Base-by-base conservation (phyloP, 495 filamentous ascomycete genomes). In the Trichoderma parareesei region DNA sequence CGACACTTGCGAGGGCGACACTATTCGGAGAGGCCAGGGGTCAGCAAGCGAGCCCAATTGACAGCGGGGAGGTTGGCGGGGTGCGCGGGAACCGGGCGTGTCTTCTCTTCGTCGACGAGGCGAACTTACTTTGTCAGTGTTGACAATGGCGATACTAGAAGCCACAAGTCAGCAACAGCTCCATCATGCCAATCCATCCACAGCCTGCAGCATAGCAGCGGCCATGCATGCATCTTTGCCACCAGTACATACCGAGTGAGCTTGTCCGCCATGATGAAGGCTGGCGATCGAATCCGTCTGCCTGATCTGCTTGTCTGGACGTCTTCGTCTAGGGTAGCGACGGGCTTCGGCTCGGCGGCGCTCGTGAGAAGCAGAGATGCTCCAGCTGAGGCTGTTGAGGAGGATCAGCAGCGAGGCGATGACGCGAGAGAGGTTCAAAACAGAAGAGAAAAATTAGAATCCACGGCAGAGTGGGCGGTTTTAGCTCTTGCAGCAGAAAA, bases 91-190 rank as follows among this genome's bases (percentile, higher is more conserved):
- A 35, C 11, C 20, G 2, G 78, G 71, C 63, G 72, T 2, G 6
- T 27, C 27, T 27, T 27, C 27, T 27, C 27, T 27, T 27, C 27
- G 27, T 27, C 27, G 27, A 27, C 27, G 27, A 27, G 27, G 27
- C 27, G 27, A 27, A 63, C 61, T 20, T 7, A 94, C 92, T 87
- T 98, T 97, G 86, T 99, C 94, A 74, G 82, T 87, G 76, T 89
- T 96, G 79, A 99, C 90, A 77, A 98, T 98, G 67, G 94, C 94
- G 81, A 98, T 90, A 86, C 94, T 97, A 72, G 71, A 59, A 18
- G 46, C 44, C 43, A 40, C 5, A 16, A 0, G 27, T 55, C 42
- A 65, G 55, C 53, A 57, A n/a, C 7, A 37, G 3, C 9, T 37
- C 11, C 16, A 5, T 33, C 9, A 38, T 61, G 6, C 40, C 40